Conservation (phyloP, 495 filamentous ascomycete genomes). For the Corynascus novoguineensis region DNA sequence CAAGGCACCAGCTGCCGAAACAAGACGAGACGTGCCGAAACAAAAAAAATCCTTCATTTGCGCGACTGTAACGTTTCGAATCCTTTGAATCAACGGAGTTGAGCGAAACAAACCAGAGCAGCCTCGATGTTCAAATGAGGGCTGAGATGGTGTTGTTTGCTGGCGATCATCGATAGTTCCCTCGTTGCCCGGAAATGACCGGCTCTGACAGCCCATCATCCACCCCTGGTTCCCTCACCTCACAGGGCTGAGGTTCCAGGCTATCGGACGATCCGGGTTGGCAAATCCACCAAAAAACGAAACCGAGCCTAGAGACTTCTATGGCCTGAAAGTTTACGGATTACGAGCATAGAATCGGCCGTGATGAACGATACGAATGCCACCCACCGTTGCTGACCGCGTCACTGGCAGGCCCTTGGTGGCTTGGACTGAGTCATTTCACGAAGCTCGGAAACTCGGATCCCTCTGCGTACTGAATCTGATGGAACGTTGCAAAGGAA, state of each 20-base stretch:
- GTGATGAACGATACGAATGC: too few species aligned
- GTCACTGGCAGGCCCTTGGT: too few species aligned
- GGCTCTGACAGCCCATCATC: not conserved
- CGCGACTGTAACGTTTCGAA: not conserved
- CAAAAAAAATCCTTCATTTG: not conserved
- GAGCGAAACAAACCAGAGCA: not conserved
- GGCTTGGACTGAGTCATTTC: too few species aligned
- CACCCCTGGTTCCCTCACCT: too few species aligned
- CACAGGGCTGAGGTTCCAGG: not conserved
- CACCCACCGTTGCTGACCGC: too few species aligned
- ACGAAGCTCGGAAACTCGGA: too few species aligned
- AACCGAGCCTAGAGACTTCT: too few species aligned
- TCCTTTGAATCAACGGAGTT: not conserved
- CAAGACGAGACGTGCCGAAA: slow-evolving; percentile 2
- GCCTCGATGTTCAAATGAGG: not conserved
- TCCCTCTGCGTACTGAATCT: too few species aligned
- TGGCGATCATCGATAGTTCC: not conserved
- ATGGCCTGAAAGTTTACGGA: too few species aligned
- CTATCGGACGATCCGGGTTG: too few species aligned
- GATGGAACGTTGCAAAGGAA: too few species aligned
- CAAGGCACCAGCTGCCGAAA: not conserved
- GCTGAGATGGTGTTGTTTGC: not conserved
- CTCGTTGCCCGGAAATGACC: not conserved
- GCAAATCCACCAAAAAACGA: not conserved
- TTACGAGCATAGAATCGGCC: too few species aligned